Evolutionary conservation across 2,329 filamentous ascomycete genomes (phyloP).

Genomic region (Fusarium oxysporum): DNA sequence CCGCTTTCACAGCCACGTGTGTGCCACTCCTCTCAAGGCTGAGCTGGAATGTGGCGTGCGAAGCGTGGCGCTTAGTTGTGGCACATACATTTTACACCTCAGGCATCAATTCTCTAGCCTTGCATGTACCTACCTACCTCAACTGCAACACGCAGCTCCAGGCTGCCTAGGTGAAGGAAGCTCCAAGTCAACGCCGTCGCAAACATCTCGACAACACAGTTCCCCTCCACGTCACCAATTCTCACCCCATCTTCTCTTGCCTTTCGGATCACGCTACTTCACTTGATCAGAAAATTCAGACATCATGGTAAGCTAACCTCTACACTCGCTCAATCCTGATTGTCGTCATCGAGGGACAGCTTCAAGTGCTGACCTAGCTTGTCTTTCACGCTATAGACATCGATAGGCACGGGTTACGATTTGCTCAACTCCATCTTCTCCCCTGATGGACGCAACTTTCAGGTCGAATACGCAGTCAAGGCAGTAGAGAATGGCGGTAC

Average conservation of each 20-base stretch:
- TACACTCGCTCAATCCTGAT: conserved; percentile 13
- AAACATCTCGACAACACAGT: conserved; percentile 33
- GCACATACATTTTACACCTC: conserved; percentile 38
- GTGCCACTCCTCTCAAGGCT: conserved; percentile 24
- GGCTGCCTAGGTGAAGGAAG: conserved; percentile 56
- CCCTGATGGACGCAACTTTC: conserved; percentile 98
- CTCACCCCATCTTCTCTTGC: conserved; percentile 9
- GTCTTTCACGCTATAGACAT: conserved; percentile 74
- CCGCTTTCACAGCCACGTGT: conserved; percentile 37
- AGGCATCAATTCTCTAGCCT: conserved; percentile 48
- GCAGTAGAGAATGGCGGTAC: conserved; percentile 98
- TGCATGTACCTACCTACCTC: conserved; percentile 29
- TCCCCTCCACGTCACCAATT: conserved; percentile 32
- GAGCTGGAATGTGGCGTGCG: not conserved
- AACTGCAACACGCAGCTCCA: conserved; percentile 56
- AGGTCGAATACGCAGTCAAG: conserved; percentile 99
- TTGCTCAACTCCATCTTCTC: conserved; percentile 99
- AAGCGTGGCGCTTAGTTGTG: not conserved
- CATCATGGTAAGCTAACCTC: conserved; percentile 49
- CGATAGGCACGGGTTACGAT: conserved; percentile 99
- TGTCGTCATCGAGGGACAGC: conserved; percentile 43
- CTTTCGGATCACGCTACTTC: not conserved
- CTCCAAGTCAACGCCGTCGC: conserved; percentile 48
- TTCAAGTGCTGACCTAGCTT: conserved; percentile 41
- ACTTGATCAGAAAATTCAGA: conserved; percentile 34